These are phyloP conservation scores for Atkinsonella hypoxylon DNA, from an alignment of 2,329 filamentous ascomycete genomes.

Conservation along the genomic window DNA sequence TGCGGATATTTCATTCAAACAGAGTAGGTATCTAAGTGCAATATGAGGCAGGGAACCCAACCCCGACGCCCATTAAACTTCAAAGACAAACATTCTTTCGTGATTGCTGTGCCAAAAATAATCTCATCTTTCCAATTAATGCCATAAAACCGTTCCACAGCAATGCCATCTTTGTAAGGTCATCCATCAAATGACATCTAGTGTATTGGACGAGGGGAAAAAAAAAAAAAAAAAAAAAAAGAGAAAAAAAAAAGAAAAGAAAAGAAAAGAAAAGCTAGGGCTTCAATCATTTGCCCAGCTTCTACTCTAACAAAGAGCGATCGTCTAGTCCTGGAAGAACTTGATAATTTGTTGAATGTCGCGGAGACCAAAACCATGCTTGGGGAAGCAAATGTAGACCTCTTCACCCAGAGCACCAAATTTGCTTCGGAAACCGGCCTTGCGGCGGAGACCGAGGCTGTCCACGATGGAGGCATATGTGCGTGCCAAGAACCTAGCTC, in stretches of 20 bases:
- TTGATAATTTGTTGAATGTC: slow-evolving; percentile 78
- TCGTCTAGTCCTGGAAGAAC: slow-evolving; percentile 66
- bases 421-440: slow-evolving; percentile 85
- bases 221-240: no score
- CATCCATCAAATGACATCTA: background rate
- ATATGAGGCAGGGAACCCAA: no score
- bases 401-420: slow-evolving; percentile 75
- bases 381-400: slow-evolving; percentile 82
- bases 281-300: no score
- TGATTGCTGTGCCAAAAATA: no score
- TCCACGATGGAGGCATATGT: slow-evolving; percentile 75
- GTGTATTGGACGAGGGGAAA: background rate
- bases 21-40: background rate
- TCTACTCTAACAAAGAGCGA: no score
- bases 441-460: slow-evolving; percentile 70
- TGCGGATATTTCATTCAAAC: background rate
- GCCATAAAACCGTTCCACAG: background rate
- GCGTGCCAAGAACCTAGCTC: slow-evolving; percentile 68
- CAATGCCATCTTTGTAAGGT: background rate
- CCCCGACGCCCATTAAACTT: no score
- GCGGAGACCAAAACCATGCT: slow-evolving; percentile 68
- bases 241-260: no score
- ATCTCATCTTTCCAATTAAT: no score
- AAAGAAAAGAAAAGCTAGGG: no score
- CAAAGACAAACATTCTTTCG: no score